Percentiles rank a stretch among this genome's conserved stretches.
These are phyloP conservation scores for Zygnema circumcarinatum DNA, from an alignment of 139 green algal genomes.

Conservation along the genomic window DNA sequence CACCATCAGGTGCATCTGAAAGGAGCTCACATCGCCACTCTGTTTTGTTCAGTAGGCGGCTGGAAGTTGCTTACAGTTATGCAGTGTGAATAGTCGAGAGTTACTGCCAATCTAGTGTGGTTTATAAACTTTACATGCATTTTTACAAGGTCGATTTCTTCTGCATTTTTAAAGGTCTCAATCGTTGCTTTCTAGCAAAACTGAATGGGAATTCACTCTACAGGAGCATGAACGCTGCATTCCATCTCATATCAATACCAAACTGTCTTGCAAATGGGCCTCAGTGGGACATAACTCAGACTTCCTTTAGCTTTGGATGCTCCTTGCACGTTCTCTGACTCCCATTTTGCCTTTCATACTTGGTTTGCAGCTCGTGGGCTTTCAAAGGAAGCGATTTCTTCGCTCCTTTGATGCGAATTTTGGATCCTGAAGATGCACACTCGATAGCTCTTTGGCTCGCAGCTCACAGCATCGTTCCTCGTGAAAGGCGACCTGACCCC, in stretches of 20 bases:
- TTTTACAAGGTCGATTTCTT: not conserved
- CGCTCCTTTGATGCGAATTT: constrained; percentile 45
- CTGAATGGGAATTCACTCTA: not conserved
- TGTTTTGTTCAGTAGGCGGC: not conserved
- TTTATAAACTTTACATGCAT: not conserved
- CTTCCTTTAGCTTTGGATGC: not conserved
- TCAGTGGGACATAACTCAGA: not conserved
- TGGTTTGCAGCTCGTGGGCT: constrained; percentile 20
- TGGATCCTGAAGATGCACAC: constrained; percentile 52
- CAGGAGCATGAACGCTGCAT: too few species aligned
- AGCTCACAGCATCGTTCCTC: constrained; percentile 24
- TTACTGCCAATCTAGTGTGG: not conserved
- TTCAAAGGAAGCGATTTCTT: constrained; percentile 31
- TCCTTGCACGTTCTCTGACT: not conserved
- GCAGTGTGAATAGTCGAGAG: not conserved
- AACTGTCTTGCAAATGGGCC: not conserved
- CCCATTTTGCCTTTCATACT: not conserved
- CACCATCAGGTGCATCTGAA: constrained; percentile 32
- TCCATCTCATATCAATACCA: not conserved
- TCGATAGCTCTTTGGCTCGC: constrained; percentile 29
- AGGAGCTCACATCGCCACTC: constrained; percentile 62
- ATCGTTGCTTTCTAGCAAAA: not conserved
- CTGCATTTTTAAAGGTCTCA: not conserved
- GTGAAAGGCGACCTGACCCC: constrained; percentile 62
- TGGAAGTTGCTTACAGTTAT: not conserved